phyloP scores from a whole-genome alignment of 2,329 filamentous ascomycete species.

The Aspergillus caelatus region DNA sequence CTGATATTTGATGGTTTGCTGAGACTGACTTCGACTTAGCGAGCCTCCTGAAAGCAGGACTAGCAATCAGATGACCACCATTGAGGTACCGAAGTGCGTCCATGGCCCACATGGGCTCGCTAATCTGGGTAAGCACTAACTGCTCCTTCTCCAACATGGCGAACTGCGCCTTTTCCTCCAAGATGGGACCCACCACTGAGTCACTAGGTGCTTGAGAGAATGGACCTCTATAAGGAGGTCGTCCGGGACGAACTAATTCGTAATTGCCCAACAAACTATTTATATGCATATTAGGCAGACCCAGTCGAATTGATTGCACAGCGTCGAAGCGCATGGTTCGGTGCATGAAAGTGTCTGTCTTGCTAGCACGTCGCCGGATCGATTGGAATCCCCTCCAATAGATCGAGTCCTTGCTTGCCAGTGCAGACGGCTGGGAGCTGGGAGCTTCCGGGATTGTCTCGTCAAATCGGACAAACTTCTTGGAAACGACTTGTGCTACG shows the following conservation, averaged over 20 bases:
- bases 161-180: constrained; percentile 48
- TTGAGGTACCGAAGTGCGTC: constrained; percentile 64
- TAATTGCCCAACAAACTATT: constrained; percentile 85
- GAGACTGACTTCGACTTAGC: constrained; percentile 30
- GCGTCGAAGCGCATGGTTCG: constrained; percentile 85
- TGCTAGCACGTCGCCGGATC: constrained; percentile 66
- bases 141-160: constrained; percentile 69
- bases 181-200: constrained; percentile 64
- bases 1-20: constrained; percentile 29
- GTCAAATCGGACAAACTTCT: constrained; percentile 36
- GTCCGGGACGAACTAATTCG: constrained; percentile 70
- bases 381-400: constrained; percentile 89
- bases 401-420: constrained; percentile 69
- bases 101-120: constrained; percentile 63
- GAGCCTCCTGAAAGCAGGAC: constrained; percentile 49
- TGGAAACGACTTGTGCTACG: constrained; percentile 19
- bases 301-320: constrained; percentile 79
- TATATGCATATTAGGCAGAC: constrained; percentile 71
- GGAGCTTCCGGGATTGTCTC: constrained; percentile 42
- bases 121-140: constrained; percentile 74
- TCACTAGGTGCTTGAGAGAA: constrained; percentile 73
- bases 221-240: constrained; percentile 71
- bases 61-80: constrained; percentile 62
- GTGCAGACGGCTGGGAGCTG: constrained; percentile 38
- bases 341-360: constrained; percentile 79